Base-by-base conservation (phyloP, 768 basidiomycete species). In the Megacollybia marginata region DNA sequence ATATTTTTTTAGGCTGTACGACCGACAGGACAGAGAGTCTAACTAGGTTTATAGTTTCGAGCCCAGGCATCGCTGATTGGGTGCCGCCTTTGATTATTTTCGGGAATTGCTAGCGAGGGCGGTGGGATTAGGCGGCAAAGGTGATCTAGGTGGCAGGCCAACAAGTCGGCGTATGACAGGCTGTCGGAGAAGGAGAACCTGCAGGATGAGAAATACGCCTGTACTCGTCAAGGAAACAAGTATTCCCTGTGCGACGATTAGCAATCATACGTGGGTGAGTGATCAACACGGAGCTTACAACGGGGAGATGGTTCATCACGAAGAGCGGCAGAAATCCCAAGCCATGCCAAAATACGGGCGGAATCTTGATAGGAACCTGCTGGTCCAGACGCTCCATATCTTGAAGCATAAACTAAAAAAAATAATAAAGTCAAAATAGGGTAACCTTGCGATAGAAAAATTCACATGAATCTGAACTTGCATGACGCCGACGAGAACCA, bases 401-500 rank as follows among this genome's bases (percentile, higher is more conserved):
- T 71, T 74, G 67, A 57, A 67, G 80, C 74, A 69, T 63, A 48
- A 74, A 45, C 73, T 73, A 49, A 18, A 20, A 9, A 36, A 20
- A 33, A 55, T 33, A 35, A 28, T 38, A 43, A 47, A 56, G 48
- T 51, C 46, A 44, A 16, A 11, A 9, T 35, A 12, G 20, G 34
- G 34, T 47, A 13, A 49, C 18, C 23, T 28, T 6, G 6, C 23
- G 18, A 8, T 19, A 45, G 48, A 2, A 45, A 50, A 35, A 36
- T 85, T 52, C 55, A 90, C 89, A 59, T 71, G 64, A 35, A 94
- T 76, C 55, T 91, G 87, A 8, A 75, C 33, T 53, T 92, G 85
- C 49, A 90, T 84, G 33, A 72, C 69, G 54, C 71, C 71, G 52
- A 76, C 79, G 52, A 66, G 70, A 15, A 74, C 67, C 28, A 78